A percentile compares a stretch with the other conserved stretches of the same genome.
Conservation (phyloP, 306 rosid genomes). For the Lathyrus sativus region DNA sequence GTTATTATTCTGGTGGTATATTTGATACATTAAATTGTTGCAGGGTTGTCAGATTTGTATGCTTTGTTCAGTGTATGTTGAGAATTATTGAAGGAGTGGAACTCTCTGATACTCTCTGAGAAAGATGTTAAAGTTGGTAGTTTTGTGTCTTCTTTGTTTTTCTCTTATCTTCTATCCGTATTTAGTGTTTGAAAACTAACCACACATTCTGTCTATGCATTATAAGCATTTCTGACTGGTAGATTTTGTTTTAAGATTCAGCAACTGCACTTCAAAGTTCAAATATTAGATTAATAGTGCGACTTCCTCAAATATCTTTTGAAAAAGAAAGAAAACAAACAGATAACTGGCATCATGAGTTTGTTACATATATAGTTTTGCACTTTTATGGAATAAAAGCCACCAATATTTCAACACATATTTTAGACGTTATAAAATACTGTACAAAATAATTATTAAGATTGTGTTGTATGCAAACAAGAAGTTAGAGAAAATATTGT, state of each 20-base stretch:
- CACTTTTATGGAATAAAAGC: not conserved
- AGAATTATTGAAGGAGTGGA: conserved; percentile 49
- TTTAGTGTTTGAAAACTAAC: conserved; percentile 22
- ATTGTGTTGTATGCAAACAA: no score
- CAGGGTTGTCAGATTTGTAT: conserved; percentile 68
- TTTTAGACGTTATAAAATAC: no score
- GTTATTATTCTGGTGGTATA: conserved; percentile 22
- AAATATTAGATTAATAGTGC: not conserved
- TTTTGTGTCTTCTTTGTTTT: conserved; percentile 33
- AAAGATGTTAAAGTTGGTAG: conserved; percentile 39
- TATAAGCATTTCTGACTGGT: conserved; percentile 18
- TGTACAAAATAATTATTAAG: no score
- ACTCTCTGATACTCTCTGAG: conserved; percentile 40
- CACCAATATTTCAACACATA: no score
- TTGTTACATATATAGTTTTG: not conserved
- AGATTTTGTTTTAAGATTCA: conserved; percentile 8
- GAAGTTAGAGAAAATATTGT: no score
- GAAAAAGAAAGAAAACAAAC: not conserved
- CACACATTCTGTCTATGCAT: conserved; percentile 35
- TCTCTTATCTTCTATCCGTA: conserved; percentile 34
- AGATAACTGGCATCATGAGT: conserved; percentile 3
- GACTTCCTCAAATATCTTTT: conserved; percentile 16
- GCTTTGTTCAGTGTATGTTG: conserved; percentile 49
- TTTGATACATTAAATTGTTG: conserved; percentile 31
- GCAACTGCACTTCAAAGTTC: not conserved